Evolutionary conservation across 176 grass and related monocot species (phyloP), one percentile per base, ranked within the genome.

Genomic region (Chloris gayana): DNA sequence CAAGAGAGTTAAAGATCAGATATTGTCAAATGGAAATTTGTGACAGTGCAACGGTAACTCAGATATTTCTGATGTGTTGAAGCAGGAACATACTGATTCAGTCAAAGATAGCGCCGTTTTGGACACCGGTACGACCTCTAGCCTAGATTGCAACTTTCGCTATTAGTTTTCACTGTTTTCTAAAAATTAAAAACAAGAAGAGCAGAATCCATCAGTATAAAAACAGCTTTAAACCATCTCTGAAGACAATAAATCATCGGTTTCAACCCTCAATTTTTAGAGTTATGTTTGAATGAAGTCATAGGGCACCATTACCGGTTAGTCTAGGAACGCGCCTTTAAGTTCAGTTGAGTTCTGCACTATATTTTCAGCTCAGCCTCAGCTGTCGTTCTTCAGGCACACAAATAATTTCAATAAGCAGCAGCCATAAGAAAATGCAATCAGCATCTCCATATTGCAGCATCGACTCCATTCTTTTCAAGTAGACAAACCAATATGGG

Each of bases 31-130:
- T 57, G 54, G 22, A 9, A 10, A 57, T 24, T 57, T 24, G 73
- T 2, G 18, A 31, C 0, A n/a, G 25, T 15, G 14, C 15, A 32
- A 9, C 5, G 29, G 2, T 19, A 38, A 2, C n/a, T n/a, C 63
- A 64, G 74, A 64, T 47, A 77, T 78, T 34, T 66, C 5, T 50
- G 11, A 10, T 22, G 2, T 65, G 59, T 15, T 64, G 1, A 49
- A 22, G 59, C 22, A 9, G 18, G 60, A 49, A 17, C 27, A 33
- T 44, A 13, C 5, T 33, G 18, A 9, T 34, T 12, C 19, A 15
- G 75, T 78, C 75, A 66, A 78, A 65, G 60, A 78, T 65, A 65
- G 53, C 7, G 72, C 72, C 14, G 22, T 8, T 75, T 37, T 27
- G 72, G 22, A 24, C 3, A 7, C 72, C 9, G 22, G 6, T 37